phyloP scores from a whole-genome alignment of 306 rosid genomes.

The Fragaria iinumae region DNA sequence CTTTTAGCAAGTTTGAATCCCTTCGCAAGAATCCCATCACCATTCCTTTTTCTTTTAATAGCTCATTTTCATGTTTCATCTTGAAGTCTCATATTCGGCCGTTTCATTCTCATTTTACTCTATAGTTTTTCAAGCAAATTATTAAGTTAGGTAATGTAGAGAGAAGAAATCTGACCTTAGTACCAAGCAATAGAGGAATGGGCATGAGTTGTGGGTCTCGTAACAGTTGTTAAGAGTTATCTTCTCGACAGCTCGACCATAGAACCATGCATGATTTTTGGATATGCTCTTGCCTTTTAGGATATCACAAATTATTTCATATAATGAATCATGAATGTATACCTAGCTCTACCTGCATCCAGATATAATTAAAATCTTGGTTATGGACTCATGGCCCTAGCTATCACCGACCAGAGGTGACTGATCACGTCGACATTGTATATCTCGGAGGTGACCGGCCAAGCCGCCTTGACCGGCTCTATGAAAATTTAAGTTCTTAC shows the following conservation, averaged over 20 bases:
- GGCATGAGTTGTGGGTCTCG: background rate
- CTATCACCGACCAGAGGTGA: background rate
- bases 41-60: too few species aligned
- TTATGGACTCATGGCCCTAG: background rate
- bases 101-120: too few species aligned
- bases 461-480: background rate
- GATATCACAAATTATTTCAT: background rate
- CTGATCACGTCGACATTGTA: background rate
- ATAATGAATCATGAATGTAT: background rate
- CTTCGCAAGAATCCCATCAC: too few species aligned
- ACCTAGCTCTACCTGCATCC: background rate
- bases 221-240: background rate
- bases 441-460: background rate
- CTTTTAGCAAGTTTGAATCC: too few species aligned
- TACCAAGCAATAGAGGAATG: too few species aligned
- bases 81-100: too few species aligned
- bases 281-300: background rate
- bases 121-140: too few species aligned
- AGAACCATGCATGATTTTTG: background rate
- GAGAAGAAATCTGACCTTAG: too few species aligned
- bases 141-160: too few species aligned
- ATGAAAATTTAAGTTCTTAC: background rate
- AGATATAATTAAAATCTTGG: background rate
- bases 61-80: too few species aligned
- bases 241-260: background rate